Evolutionary conservation across 208 protist genomes (phyloP), one percentile per base, ranked within the genome.

Genomic region (Crithidia expoeki): DNA sequence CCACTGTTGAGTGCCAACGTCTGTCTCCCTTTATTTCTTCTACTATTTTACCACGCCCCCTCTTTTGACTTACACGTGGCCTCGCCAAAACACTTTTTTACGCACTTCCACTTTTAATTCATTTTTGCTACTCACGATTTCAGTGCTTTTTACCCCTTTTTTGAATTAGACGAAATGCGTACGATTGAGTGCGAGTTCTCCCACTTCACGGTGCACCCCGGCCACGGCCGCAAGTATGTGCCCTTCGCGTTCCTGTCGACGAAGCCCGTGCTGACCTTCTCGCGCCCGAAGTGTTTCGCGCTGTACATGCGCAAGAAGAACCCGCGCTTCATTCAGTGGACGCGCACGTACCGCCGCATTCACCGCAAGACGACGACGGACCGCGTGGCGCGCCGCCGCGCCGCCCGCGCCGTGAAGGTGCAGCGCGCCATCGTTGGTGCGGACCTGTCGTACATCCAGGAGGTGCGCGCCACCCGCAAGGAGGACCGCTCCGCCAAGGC

Each of bases 291-390:
- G 88, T 95, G 92, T 85, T 89, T 92, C 60, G 89, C 80, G 40
- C 76, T 96, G 81, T 97, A 95, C 91, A 90, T 94, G 86, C 89
- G 90, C 81, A 97, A 97, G 91, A 97, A 96, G 91, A 97, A 97
- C 89, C 92, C 94, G 60, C 90, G 92, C 71, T 95, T 94, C 81
- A 64, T 97, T 64, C 80, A 82, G 71, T 97, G 94, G 94, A 97
- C 94, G 76, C 88, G 90, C 82, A 93, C 92, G 72, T 97, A 96
- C 92, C 92, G 94, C 76, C 88, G 91, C 73, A 91, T 96, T 55
- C 86, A 96, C 87, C 93, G 92, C 88, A 97, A 97, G 90, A 92
- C 83, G 72, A 87, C 85, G 57, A 89, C 86, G 21, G 88, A 94
- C 85, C 87, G 88, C 83, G 88, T 93, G 33, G 72, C 68, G 53